Conservation (phyloP, 177 flowering plant genomes). For the Vitis hybrid region DNA sequence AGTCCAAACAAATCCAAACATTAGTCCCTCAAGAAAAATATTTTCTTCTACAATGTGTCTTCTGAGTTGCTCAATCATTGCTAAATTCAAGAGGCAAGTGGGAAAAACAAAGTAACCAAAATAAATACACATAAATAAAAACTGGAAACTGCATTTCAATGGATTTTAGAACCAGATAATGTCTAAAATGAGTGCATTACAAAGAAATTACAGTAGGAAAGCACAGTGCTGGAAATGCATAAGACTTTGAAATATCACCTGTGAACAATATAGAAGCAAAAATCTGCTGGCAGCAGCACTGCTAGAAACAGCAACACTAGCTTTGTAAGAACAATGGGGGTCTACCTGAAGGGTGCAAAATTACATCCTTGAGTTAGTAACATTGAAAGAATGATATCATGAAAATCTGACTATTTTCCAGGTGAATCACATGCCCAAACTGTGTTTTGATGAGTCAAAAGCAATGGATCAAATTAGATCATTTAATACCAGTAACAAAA, state of each 20-base stretch:
- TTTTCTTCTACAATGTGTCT: background rate
- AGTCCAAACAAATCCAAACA: too few relatives aligned
- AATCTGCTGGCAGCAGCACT: slow-evolving; percentile 81
- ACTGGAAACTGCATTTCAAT: background rate
- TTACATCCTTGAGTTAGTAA: background rate
- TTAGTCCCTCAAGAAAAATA: too few relatives aligned
- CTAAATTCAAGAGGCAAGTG: background rate
- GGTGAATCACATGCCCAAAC: background rate
- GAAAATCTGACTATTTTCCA: background rate
- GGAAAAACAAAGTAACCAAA: background rate
- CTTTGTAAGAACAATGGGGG: slow-evolving; percentile 90
- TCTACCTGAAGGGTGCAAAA: slow-evolving; percentile 58
- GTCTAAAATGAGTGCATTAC: background rate
- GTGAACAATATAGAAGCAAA: slow-evolving; percentile 67
- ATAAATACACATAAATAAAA: background rate
- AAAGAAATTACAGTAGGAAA: background rate
- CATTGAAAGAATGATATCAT: background rate
- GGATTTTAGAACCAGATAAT: background rate
- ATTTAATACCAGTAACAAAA: slow-evolving; percentile 68
- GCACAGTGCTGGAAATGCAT: background rate
- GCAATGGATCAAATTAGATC: background rate
- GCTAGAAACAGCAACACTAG: slow-evolving; percentile 55
- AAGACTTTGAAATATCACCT: slow-evolving; percentile 46
- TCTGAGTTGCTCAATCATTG: background rate
- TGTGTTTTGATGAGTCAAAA: background rate